Percentiles rank a stretch among this genome's conserved stretches.
phyloP scores from a whole-genome alignment of 192 early-diverging fungal species.

The Cladochytrium replicatum region DNA sequence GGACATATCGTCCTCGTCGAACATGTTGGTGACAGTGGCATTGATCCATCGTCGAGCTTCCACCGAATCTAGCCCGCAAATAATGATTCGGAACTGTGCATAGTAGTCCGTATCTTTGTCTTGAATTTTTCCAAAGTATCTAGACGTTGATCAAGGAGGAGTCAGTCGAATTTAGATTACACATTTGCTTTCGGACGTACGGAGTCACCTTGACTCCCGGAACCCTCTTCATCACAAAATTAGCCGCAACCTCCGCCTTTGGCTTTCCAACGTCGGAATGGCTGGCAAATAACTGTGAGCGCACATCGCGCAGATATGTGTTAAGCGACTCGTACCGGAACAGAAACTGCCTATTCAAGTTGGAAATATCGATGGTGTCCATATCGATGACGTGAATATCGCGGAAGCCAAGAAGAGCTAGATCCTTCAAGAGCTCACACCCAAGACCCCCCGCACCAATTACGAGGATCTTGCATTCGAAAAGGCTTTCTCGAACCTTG shows the following conservation, averaged over 20 bases:
- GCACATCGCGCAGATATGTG: slow-evolving; percentile 3
- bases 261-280: slow-evolving; percentile 80
- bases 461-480: slow-evolving; percentile 37
- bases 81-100: slow-evolving; percentile 70
- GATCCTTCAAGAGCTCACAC: slow-evolving; percentile 94
- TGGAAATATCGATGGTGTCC: slow-evolving; percentile 97
- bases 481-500: slow-evolving; percentile 33
- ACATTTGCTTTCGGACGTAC: slow-evolving; percentile 56
- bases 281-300: not conserved
- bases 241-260: slow-evolving; percentile 69
- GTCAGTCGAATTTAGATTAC: slow-evolving; percentile 26
- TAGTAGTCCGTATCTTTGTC: slow-evolving; percentile 95
- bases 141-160: slow-evolving; percentile 7
- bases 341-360: slow-evolving; percentile 96
- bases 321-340: slow-evolving; percentile 51
- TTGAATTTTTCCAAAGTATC: slow-evolving; percentile 83
- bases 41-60: slow-evolving; percentile 98
- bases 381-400: slow-evolving; percentile 89
- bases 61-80: slow-evolving; percentile 91
- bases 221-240: slow-evolving; percentile 77
- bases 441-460: slow-evolving; percentile 83
- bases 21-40: slow-evolving; percentile 70
- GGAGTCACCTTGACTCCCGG: slow-evolving; percentile 67
- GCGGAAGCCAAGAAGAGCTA: slow-evolving; percentile 80
- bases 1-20: slow-evolving; percentile 59